Percentiles rank a stretch among this genome's conserved stretches.
These are phyloP conservation scores for Pseudonectria buxi DNA, from an alignment of 2,329 filamentous ascomycete species.

Conservation along the genomic window DNA sequence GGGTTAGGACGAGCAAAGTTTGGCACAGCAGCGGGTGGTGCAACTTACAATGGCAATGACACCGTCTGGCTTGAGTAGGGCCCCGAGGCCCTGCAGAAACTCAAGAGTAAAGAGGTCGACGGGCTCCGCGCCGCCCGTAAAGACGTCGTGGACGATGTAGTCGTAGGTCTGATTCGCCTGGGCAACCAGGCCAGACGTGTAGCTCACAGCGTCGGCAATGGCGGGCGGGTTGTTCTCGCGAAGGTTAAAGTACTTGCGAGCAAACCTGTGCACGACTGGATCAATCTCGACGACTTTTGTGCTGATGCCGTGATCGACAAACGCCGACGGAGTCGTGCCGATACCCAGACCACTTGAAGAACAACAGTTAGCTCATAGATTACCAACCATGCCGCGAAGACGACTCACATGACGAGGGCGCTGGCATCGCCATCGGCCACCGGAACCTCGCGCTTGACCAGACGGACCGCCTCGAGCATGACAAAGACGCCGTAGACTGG, in stretches of 20 bases:
- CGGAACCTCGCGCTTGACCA: conserved; percentile 56
- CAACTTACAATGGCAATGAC: conserved; percentile 78
- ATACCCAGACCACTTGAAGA: conserved; percentile 75
- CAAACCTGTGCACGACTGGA: conserved; percentile 78
- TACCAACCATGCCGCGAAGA: conserved; percentile 2
- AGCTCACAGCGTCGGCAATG: conserved; percentile 76
- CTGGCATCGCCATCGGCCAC: conserved; percentile 60
- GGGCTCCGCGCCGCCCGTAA: conserved; percentile 92
- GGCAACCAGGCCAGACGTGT: conserved; percentile 42
- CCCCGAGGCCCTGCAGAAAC: conserved; percentile 66
- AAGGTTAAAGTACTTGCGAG: conserved; percentile 74
- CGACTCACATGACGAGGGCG: conserved; percentile 74
- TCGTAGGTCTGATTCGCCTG: conserved; percentile 55
- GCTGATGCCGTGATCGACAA: conserved; percentile 81
- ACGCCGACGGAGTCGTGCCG: conserved; percentile 79
- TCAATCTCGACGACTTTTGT: conserved; percentile 96
- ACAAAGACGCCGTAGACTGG: conserved; percentile 95
- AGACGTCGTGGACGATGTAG: conserved; percentile 96
- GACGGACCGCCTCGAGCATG: conserved; percentile 84
- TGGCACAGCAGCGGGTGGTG: too few species aligned
- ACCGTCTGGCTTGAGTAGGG: conserved; percentile 69
- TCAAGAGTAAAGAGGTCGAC: conserved; percentile 79
- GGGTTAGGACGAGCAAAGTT: too few species aligned
- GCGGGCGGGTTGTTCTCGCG: conserved; percentile 70
- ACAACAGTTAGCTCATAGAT: conserved; percentile 1